Conservation (phyloP, 164 flowering plant genomes). For the Paratinospora sagittata region DNA sequence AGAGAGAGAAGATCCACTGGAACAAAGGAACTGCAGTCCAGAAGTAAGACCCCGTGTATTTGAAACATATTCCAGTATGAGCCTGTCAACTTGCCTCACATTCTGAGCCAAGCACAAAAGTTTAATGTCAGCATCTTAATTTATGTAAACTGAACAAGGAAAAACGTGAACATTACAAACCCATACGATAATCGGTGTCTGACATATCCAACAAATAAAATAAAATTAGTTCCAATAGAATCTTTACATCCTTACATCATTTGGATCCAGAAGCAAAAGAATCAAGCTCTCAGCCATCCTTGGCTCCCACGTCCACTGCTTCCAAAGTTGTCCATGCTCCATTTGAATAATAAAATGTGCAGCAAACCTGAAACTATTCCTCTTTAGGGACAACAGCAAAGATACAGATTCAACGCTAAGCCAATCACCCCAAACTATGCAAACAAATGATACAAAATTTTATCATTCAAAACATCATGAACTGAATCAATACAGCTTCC, state of each 20-base stretch:
- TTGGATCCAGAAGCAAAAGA: constrained; percentile 78
- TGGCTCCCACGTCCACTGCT: constrained; percentile 95
- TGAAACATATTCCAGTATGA: constrained; percentile 76
- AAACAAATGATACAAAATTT: neutral
- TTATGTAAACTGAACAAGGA: neutral
- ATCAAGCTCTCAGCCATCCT: constrained; percentile 79
- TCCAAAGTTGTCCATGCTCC: constrained; percentile 56
- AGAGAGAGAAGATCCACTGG: constrained; percentile 44
- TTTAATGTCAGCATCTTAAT: neutral
- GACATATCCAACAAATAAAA: neutral
- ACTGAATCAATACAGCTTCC: neutral
- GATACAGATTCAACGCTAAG: neutral
- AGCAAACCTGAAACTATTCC: constrained; percentile 53
- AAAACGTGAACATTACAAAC: neutral
- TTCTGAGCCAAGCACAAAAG: constrained; percentile 42
- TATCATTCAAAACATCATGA: neutral
- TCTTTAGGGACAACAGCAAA: constrained; percentile 1
- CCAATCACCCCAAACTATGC: neutral
- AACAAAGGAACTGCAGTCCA: constrained; percentile 85
- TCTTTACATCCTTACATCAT: constrained; percentile 51
- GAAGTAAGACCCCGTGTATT: constrained; percentile 54
- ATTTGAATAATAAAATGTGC: constrained; percentile 51
- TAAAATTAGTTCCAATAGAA: too few relatives aligned
- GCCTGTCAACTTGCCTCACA: constrained; percentile 67
- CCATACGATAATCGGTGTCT: neutral